phyloP scores from a whole-genome alignment of 1,139 yeast genomes.

The Meyerozyma elateridarum region DNA sequence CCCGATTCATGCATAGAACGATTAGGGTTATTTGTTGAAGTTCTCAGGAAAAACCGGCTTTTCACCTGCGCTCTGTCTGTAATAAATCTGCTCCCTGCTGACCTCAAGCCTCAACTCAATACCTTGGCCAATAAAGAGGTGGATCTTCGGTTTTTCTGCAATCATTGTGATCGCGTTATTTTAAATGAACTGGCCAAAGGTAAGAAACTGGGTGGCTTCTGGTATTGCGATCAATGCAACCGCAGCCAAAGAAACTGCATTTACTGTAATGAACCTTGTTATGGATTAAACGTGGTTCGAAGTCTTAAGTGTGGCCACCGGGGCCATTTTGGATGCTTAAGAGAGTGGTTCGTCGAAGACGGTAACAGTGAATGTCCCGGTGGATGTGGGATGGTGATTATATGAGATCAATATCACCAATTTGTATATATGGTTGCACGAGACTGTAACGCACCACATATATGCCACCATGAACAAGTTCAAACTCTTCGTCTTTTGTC shows the following conservation, averaged over 20 bases:
- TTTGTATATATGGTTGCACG: conserved; percentile 33
- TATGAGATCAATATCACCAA: conserved; percentile 43
- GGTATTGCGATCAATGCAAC: conserved; percentile 80
- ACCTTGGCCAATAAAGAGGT: conserved; percentile 51
- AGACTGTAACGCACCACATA: conserved; percentile 70
- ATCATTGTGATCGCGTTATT: conserved; percentile 58
- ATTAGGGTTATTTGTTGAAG: conserved; percentile 53
- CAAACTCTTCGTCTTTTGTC: conserved; percentile 49
- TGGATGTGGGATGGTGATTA: conserved; percentile 48
- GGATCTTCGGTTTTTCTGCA: conserved; percentile 62
- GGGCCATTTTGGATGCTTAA: conserved; percentile 79
- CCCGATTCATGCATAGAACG: conserved; percentile 43
- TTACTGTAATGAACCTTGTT: conserved; percentile 76
- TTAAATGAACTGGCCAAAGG: conserved; percentile 58
- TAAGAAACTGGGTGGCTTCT: conserved; percentile 50
- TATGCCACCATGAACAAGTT: conserved; percentile 60
- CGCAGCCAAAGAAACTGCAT: conserved; percentile 62
- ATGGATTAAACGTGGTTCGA: conserved; percentile 64
- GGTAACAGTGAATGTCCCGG: conserved; percentile 74
- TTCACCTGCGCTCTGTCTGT: conserved; percentile 59
- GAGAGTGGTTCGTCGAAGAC: conserved; percentile 69
- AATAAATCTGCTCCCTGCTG: conserved; percentile 41
- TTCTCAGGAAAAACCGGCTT: conserved; percentile 47
- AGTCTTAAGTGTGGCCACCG: conserved; percentile 78
- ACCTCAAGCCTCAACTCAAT: conserved; percentile 34